Evolutionary conservation across 495 filamentous ascomycete genomes (phyloP), one percentile per base, ranked within the genome.

Genomic region (Xylona heveae): DNA sequence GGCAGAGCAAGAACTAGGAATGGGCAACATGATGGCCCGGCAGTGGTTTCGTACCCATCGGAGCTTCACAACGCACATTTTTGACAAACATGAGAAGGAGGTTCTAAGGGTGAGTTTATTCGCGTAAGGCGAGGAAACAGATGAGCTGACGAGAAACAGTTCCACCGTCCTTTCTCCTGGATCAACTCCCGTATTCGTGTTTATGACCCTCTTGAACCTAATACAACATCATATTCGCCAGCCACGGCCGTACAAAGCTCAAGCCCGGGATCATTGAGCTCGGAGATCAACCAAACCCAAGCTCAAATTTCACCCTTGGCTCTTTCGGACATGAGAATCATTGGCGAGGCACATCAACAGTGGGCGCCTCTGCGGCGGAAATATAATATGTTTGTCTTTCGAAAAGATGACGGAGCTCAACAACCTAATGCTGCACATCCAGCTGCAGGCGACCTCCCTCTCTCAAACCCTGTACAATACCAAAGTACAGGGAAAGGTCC

Each of bases 31-130:
- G 35, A 51, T 77, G 45, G 59, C 63, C 25, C 52, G 73, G 26
- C 73, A 77, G 46, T 63, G 64, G 62, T 67, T 72, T 30, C 56
- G 54, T 20, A 77, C 73, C 3, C 71, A 76, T 39, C 52, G 72
- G 21, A 66, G 70, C 37, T 78, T 77, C 36, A 71, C 68, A 19
- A 73, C 73, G 8, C 68, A 77, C 52, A 65, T 78, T 6, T 76
- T 78, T 49, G 73, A 77, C 39, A 59, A 54, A 38, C 50, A 67
- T 30, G 65, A 71, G 43, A 64, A 59, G 37, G 73, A 77, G 42
- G 62, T 78, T 4, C 47, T 77, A 25, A 47, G 71, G 38, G 64
- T 71, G 56, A 20, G 55, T 45, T 24, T n/a, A 24, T 6, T 27
- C 22, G 6, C 22, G 13, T 1, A n/a, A 9, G 18, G 10, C 5